Evolutionary conservation across 345 rosid species (phyloP).

Genomic region (Populus euphratica): DNA sequence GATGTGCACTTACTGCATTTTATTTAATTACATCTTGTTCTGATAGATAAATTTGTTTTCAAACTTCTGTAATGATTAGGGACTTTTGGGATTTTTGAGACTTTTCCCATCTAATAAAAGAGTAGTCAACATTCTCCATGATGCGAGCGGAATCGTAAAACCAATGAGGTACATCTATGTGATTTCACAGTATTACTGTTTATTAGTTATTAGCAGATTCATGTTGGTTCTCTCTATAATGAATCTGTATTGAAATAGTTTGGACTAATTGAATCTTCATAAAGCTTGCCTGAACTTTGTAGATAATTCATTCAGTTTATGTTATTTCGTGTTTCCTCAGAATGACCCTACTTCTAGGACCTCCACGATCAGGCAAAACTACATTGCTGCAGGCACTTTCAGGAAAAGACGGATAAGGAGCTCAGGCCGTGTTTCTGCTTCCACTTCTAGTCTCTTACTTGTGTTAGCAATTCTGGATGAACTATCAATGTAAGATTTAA

Average conservation of each 20-base stretch:
- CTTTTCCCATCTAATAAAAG: conserved; percentile 47
- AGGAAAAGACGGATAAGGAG: conserved; percentile 31
- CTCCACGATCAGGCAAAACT: conserved; percentile 62
- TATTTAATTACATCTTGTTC: not conserved
- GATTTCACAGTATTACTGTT: not conserved
- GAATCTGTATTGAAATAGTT: not conserved
- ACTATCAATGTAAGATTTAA: not conserved
- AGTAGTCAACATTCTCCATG: conserved; percentile 39
- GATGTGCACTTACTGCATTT: not conserved
- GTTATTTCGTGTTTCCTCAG: conserved; percentile 21
- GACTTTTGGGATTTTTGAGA: conserved; percentile 32
- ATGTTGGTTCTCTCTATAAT: not conserved
- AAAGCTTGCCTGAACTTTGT: not conserved
- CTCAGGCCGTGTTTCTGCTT: conserved; percentile 38
- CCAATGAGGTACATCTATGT: conserved; percentile 41
- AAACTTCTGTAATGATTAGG: conserved; percentile 24
- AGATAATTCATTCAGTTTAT: not conserved
- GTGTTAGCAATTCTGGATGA: not conserved
- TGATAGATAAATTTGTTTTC: not conserved
- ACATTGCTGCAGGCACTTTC: conserved; percentile 51
- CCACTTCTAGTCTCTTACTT: not conserved
- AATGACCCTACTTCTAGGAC: conserved; percentile 61
- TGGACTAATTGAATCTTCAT: not conserved
- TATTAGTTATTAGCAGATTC: no score
- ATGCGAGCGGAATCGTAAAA: conserved; percentile 42